phyloP scores from a whole-genome alignment of 139 green algal genomes.

The Chlamydomonas sp. region DNA sequence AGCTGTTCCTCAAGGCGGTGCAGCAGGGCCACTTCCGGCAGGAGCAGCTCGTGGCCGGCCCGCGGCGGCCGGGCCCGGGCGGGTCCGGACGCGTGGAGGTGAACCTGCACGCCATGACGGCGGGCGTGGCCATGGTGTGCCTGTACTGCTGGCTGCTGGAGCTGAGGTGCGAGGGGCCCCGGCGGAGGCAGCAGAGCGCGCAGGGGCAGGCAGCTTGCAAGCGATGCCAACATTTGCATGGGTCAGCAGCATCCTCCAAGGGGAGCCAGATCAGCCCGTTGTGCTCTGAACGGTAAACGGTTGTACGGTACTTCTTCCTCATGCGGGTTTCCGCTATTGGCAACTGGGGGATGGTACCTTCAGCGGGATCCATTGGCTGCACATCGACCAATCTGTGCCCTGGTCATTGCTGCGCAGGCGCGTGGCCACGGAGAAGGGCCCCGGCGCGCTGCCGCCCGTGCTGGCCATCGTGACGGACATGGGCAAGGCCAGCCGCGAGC shows the following conservation, averaged over 20 bases:
- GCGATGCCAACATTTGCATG: too few species aligned
- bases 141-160: constrained; percentile 81
- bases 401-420: constrained; percentile 14
- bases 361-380: too few species aligned
- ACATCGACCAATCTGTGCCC: not conserved
- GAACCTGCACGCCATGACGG: constrained; percentile 88
- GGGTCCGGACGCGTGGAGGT: constrained; percentile 56
- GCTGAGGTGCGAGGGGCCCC: constrained; percentile 52
- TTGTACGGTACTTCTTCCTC: too few species aligned
- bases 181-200: too few species aligned
- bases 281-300: too few species aligned
- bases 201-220: too few species aligned
- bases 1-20: constrained; percentile 62
- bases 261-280: too few species aligned
- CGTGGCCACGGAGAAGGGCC: constrained; percentile 37
- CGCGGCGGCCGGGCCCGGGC: too few species aligned
- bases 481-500: constrained; percentile 72
- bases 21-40: constrained; percentile 60
- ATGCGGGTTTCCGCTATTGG: too few species aligned
- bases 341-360: too few species aligned
- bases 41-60: constrained; percentile 45
- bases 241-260: too few species aligned
- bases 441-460: constrained; percentile 28
- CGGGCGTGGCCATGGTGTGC: constrained; percentile 85
- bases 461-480: constrained; percentile 68